Evolutionary conservation across 2,329 filamentous ascomycete species (phyloP), one percentile per base, ranked within the genome.

Genomic region (Epichloe elymi): DNA sequence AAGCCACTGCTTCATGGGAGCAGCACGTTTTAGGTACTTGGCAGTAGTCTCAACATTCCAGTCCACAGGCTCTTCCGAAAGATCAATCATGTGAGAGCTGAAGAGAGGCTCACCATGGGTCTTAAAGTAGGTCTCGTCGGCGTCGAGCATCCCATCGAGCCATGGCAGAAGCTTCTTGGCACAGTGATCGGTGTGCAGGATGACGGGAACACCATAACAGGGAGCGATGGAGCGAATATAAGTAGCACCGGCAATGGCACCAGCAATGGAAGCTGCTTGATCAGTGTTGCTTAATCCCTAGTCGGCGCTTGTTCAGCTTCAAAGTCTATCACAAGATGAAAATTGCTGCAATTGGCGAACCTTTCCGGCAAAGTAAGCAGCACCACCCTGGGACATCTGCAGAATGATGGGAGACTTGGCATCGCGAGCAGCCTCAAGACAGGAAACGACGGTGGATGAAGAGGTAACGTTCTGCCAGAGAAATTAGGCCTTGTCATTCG

Each of bases 131-230:
- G 75, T 78, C 82, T 97, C 93, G 65, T 97, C 93, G 61, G 84
- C 91, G 57, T 93, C 89, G 61, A 97, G 73, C 83, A 96, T 90
- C 68, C 90, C 90, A 66, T 96, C 90, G 68, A 97, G 77, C 91
- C 91, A 97, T 56, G 93, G 93, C 52, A 97, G 83, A 54, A 97
- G 88, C 84, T 97, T 97, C 86, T 97, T 97, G 68, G 93, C 91
- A 74, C 91, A 95, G 79, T 97, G 93, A 71, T 98, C 93, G 67
- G 91, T 94, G 82, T 96, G 90, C 54, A 97, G 83, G 63, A 97
- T 77, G 61, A 95, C 88, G 64, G 91, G 91, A 59, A 97, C 75
- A 61, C 85, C 88, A 73, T 98, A 98, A 61, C 79, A 61, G 55
- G 91, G 88, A 49, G 93, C 88, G 63, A 97, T 74, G 60, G 86